phyloP scores from a whole-genome alignment of 805 yeast species.

The Barnettozyma populi region DNA sequence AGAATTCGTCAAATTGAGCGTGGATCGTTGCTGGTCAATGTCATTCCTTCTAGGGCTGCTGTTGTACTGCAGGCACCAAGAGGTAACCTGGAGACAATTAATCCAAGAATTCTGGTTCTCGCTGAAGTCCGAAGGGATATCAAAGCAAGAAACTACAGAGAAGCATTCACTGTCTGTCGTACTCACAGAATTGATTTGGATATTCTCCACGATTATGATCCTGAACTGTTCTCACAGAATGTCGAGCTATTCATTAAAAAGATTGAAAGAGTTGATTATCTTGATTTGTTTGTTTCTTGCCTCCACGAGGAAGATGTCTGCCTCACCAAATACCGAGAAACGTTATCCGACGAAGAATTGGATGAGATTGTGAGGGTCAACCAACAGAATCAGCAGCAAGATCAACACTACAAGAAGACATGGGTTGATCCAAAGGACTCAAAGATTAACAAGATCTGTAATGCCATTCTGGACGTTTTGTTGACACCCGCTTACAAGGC shows the following conservation, averaged over 20 bases:
- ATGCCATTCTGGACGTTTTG: slow-evolving; percentile 56
- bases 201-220: slow-evolving; percentile 81
- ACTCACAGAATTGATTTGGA: slow-evolving; percentile 90
- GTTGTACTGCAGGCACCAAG: slow-evolving; percentile 91
- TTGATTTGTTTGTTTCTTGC: slow-evolving; percentile 84
- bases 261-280: slow-evolving; percentile 63
- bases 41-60: slow-evolving; percentile 75
- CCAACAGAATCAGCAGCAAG: slow-evolving; percentile 30
- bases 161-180: slow-evolving; percentile 82
- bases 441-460: slow-evolving; percentile 75
- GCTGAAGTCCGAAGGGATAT: slow-evolving; percentile 75
- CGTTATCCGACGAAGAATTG: slow-evolving; percentile 33
- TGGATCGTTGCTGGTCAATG: slow-evolving; percentile 79
- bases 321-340: slow-evolving; percentile 74
- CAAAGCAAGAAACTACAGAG: slow-evolving; percentile 46
- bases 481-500: slow-evolving; percentile 42
- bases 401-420: slow-evolving; percentile 29
- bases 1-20: slow-evolving; percentile 85
- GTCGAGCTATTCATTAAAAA: slow-evolving; percentile 65
- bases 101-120: slow-evolving; percentile 88
- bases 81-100: slow-evolving; percentile 91
- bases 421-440: slow-evolving; percentile 36
- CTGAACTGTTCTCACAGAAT: slow-evolving; percentile 58
- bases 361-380: slow-evolving; percentile 26
- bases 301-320: slow-evolving; percentile 84